Base-by-base conservation (phyloP, 2,329 filamentous ascomycete genomes). In the Cladosporium sp. region DNA sequence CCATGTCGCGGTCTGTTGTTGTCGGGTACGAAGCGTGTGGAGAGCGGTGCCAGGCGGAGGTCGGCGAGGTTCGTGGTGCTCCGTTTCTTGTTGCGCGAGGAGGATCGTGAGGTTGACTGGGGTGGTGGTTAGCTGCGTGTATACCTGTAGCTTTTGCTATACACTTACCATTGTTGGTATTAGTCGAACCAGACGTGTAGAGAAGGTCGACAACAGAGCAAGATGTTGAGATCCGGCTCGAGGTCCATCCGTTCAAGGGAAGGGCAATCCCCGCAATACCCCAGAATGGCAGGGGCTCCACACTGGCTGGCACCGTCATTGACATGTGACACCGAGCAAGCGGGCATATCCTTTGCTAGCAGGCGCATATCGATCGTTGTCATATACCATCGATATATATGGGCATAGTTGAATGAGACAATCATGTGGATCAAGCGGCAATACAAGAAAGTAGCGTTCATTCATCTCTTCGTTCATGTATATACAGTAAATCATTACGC, bases 41-140 rank as follows among this genome's bases (percentile, higher is more conserved):
- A 76, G 64, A 89, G 79, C 46, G 86, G 86, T 70, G 86, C 84
- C n/a, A 88, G 80, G 51, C 86, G 87, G 67, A 88, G 81, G 71
- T 86, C 82, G 70, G 84, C 78, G 61, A 89, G 80, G 67, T 86
- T 86, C 58, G 85, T 85, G 70, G 86, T 84, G 58, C 85, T 88
- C 65, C 86, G 85, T 39, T 64, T 64, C 67, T 75, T 76, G 43
- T 51, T 65, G 67, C 74, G 71, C 39, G 75, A 75, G 53, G 65
- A 69, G n/a, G 72, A 72, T 34, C 71, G 71, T 23, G 72, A 68
- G 18, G 68, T 71, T n/a, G 60, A 63, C 60, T 63, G 18, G 30
- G 25, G n/a, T 25, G 28, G 25, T 53, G 46, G 6, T 51, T 25
- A 51, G 23, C 30, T 57, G n/a, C 7, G 8, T 28, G 7, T 61